Evolutionary conservation across 140 eudicot species (phyloP).

Genomic region (Oenanthe javanica): DNA sequence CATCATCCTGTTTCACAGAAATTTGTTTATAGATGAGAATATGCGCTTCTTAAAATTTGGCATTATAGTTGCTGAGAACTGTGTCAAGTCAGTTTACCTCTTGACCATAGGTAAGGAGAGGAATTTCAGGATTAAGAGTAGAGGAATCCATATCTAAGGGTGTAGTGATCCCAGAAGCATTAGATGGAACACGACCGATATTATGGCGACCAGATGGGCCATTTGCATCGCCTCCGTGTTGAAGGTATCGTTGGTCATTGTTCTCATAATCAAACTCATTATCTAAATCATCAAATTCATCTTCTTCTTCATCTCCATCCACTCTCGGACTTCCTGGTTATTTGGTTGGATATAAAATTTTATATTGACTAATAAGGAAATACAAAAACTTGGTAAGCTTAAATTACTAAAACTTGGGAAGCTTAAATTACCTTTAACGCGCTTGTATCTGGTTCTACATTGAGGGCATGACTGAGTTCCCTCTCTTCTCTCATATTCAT

Average conservation of each 20-base stretch:
- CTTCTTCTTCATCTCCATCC: slow-evolving; percentile 98
- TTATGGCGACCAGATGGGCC: slow-evolving; percentile 10
- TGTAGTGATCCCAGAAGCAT: slow-evolving; percentile 9
- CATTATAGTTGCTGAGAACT: not conserved
- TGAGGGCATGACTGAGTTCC: slow-evolving; percentile 98
- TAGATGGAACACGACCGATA: slow-evolving; percentile 6
- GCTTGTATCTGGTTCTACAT: slow-evolving; percentile 91
- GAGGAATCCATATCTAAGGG: slow-evolving; percentile 58
- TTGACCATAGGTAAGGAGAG: slow-evolving; percentile 12
- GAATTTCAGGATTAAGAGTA: slow-evolving; percentile 56
- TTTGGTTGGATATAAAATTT: not conserved
- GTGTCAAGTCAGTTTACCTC: slow-evolving; percentile 16
- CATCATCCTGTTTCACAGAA: slow-evolving; percentile 59
- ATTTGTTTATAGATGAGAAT: not conserved
- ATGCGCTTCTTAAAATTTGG: not conserved
- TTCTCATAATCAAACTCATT: slow-evolving; percentile 59
- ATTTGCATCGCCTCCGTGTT: not conserved
- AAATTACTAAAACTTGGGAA: slow-evolving; percentile 15
- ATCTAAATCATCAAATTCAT: slow-evolving; percentile 91
- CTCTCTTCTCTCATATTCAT: slow-evolving; percentile 95
- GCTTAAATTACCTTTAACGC: slow-evolving; percentile 59
- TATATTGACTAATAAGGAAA: not conserved
- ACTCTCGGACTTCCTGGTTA: slow-evolving; percentile 87
- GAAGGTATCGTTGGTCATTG: not conserved
- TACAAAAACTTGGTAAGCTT: not conserved